phyloP scores from a whole-genome alignment of 768 basidiomycete species.

The Hirschioporus abietinus region DNA sequence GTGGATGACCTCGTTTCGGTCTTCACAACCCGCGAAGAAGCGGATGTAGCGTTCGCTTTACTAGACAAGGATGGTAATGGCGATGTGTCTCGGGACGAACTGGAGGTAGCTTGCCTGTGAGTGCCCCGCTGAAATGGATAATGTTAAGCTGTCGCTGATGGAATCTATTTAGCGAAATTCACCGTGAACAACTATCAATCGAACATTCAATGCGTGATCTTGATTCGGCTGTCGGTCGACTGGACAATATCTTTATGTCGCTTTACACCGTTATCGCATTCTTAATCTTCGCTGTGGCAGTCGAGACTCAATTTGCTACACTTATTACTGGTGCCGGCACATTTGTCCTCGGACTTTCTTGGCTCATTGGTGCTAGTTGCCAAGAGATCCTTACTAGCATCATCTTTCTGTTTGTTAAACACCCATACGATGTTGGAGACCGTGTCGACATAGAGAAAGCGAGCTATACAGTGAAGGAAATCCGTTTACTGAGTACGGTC shows the following conservation, averaged over 20 bases:
- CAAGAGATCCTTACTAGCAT: slow-evolving; percentile 80
- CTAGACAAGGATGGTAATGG: slow-evolving; percentile 74
- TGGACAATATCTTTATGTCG: slow-evolving; percentile 85
- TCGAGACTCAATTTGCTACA: slow-evolving; percentile 70
- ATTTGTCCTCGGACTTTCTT: slow-evolving; percentile 60
- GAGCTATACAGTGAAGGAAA: slow-evolving; percentile 80
- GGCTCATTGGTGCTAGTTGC: slow-evolving; percentile 79
- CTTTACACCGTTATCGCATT: slow-evolving; percentile 65
- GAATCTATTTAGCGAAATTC: slow-evolving; percentile 53
- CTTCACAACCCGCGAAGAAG: slow-evolving; percentile 65
- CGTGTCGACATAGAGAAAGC: slow-evolving; percentile 48
- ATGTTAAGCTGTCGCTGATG: slow-evolving; percentile 6
- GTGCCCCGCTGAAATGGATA: slow-evolving; percentile 16
- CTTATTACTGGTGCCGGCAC: slow-evolving; percentile 75
- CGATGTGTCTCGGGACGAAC: slow-evolving; percentile 63
- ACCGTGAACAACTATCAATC: slow-evolving; percentile 80
- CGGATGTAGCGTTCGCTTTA: slow-evolving; percentile 58
- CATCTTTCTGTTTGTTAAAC: slow-evolving; percentile 89
- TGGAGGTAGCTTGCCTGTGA: slow-evolving; percentile 70
- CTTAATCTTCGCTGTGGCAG: slow-evolving; percentile 78
- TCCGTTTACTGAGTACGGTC: slow-evolving; percentile 74
- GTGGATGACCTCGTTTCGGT: slow-evolving; percentile 66
- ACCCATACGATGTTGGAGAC: slow-evolving; percentile 81
- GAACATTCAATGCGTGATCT: slow-evolving; percentile 85
- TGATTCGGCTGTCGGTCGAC: slow-evolving; percentile 80